Evolutionary conservation across 306 rosid species (phyloP).

Genomic region (Benincasa hispida): DNA sequence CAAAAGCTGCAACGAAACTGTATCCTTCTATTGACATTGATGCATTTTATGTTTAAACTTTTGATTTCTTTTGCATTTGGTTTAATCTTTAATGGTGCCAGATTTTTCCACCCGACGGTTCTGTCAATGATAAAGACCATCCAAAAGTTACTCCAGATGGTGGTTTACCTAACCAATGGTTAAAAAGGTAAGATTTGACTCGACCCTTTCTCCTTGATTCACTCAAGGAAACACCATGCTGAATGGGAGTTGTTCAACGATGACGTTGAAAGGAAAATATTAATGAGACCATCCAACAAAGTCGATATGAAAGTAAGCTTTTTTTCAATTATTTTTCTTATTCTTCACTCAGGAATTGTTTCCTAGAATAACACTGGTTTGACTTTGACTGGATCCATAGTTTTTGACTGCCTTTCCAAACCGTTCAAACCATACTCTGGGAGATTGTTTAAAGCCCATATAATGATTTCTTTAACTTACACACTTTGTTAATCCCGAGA

Average conservation of each 20-base stretch:
- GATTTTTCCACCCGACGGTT: conserved; percentile 47
- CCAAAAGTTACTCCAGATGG: conserved; percentile 38
- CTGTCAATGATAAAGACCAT: conserved; percentile 42
- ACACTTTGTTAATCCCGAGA: too few species aligned
- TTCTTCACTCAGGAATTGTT: too few species aligned
- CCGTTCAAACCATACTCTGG: too few species aligned
- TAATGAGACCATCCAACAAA: neutral
- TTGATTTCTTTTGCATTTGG: conserved; percentile 6
- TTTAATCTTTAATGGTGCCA: conserved; percentile 43
- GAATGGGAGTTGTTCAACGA: neutral
- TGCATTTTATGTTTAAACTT: conserved; percentile 7
- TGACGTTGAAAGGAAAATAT: neutral
- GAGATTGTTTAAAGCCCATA: too few species aligned
- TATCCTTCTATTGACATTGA: conserved; percentile 33
- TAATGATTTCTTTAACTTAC: too few species aligned
- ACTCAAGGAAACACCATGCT: neutral
- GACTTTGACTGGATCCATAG: too few species aligned
- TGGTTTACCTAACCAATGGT: conserved; percentile 66
- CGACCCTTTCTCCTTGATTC: neutral
- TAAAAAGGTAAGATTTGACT: conserved; percentile 50
- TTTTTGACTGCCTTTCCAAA: too few species aligned
- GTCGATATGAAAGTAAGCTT: neutral
- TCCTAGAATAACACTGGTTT: too few species aligned
- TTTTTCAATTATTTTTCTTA: neutral
- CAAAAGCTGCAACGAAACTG: conserved; percentile 41